Conservation (phyloP, 202 grass and related monocot genomes). For the Setaria viridis region DNA sequence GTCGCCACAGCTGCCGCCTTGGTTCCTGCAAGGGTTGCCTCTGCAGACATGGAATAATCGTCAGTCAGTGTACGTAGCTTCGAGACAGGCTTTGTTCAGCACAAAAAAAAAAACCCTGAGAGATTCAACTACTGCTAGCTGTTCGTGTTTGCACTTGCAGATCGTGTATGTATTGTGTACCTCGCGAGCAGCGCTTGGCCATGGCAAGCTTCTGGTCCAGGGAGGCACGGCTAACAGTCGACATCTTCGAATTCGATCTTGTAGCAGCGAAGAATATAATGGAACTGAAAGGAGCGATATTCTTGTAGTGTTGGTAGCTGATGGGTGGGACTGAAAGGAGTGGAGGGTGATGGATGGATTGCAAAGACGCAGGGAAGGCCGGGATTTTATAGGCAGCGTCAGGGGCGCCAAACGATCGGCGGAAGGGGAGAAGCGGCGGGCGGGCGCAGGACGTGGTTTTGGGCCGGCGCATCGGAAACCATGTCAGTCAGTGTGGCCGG, state of each 20-base stretch:
- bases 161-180: constrained; percentile 4
- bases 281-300: too few relatives aligned
- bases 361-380: too few relatives aligned
- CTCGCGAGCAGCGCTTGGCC: constrained; percentile 64
- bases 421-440: not conserved
- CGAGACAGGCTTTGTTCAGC: too few relatives aligned
- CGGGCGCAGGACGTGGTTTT: constrained; percentile 32
- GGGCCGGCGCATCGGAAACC: not conserved
- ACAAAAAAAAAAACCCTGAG: too few relatives aligned
- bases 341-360: too few relatives aligned
- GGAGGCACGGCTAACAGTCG: constrained; percentile 52
- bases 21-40: constrained; percentile 55
- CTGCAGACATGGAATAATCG: not conserved
- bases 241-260: constrained; percentile 27
- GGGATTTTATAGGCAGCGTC: too few relatives aligned
- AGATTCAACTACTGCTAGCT: too few relatives aligned
- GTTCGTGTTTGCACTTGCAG: too few relatives aligned
- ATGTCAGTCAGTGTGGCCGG: too few relatives aligned
- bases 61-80: not conserved
- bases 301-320: too few relatives aligned
- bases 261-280: not conserved
- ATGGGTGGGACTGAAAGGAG: too few relatives aligned
- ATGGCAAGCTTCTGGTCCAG: constrained; percentile 71
- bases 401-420: too few relatives aligned
- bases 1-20: constrained; percentile 57